Percentiles rank a stretch among this genome's conserved stretches.
phyloP scores from a whole-genome alignment of 805 yeast genomes.

The Priceomyces fermenticarens region DNA sequence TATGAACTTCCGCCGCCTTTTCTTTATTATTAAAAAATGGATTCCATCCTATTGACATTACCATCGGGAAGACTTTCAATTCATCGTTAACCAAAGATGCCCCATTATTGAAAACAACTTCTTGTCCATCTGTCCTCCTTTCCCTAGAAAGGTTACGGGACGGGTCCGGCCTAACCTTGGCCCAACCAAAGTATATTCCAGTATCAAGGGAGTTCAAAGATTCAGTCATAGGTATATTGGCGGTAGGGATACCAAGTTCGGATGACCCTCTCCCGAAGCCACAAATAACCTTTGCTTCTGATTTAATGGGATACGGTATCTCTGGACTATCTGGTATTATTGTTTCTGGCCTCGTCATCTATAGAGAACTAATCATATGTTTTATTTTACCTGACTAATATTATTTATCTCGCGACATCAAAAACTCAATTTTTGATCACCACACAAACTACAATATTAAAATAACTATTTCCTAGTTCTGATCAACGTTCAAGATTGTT shows the following conservation, averaged over 20 bases:
- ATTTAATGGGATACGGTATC: conserved; percentile 49
- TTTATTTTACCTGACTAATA: too few species aligned
- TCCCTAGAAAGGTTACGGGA: conserved; percentile 11
- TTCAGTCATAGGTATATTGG: conserved; percentile 70
- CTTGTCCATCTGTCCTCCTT: conserved; percentile 22
- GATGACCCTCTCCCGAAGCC: conserved; percentile 97
- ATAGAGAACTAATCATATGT: not conserved
- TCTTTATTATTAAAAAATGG: conserved; percentile 80
- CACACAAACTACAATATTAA: too few species aligned
- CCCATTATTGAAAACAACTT: conserved; percentile 60
- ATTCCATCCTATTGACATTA: conserved; percentile 94
- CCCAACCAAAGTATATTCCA: conserved; percentile 92
- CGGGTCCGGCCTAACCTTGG: conserved; percentile 26
- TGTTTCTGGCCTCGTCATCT: conserved; percentile 40
- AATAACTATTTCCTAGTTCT: too few species aligned
- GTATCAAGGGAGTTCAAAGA: conserved; percentile 45
- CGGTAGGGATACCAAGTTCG: conserved; percentile 94
- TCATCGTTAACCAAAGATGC: conserved; percentile 39
- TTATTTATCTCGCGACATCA: too few species aligned
- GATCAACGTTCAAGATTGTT: too few species aligned
- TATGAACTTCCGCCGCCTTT: conserved; percentile 85
- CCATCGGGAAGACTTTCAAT: conserved; percentile 70
- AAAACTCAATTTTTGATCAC: too few species aligned
- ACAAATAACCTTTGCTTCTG: conserved; percentile 50
- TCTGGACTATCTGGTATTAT: conserved; percentile 44